Evolutionary conservation across 177 flowering plant species (phyloP).

Genomic region (Vitis hybrid): DNA sequence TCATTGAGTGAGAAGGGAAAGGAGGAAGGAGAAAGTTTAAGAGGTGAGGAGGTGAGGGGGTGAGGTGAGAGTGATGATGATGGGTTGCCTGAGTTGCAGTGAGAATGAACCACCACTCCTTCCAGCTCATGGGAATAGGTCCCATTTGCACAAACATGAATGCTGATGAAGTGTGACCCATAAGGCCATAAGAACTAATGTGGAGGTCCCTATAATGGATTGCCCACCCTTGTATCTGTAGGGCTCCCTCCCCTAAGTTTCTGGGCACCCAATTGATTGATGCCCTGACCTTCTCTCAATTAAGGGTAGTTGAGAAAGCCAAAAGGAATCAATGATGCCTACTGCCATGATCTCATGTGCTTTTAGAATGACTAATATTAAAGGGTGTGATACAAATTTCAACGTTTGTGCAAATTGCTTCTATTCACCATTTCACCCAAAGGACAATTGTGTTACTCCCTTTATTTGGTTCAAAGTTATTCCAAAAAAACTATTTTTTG

Average conservation of each 20-base stretch:
- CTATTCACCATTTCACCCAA: too few species aligned
- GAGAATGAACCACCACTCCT: not conserved
- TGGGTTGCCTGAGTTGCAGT: slow-evolving; percentile 4
- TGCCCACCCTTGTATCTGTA: slow-evolving; percentile 6
- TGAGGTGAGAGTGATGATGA: slow-evolving; percentile 3
- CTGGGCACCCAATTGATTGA: not conserved
- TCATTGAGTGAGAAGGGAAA: not conserved
- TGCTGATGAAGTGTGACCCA: slow-evolving; percentile 17
- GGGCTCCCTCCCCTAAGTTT: slow-evolving; percentile 4
- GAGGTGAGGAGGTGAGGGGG: too few species aligned
- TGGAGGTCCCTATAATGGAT: not conserved
- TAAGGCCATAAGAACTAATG: not conserved
- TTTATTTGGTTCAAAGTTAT: too few species aligned
- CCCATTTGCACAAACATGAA: slow-evolving; percentile 18
- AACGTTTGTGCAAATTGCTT: too few species aligned
- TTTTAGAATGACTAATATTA: not conserved
- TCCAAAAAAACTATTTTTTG: not conserved
- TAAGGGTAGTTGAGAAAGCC: slow-evolving; percentile 7
- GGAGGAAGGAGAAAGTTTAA: too few species aligned
- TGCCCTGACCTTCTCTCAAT: slow-evolving; percentile 1
- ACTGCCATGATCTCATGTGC: not conserved
- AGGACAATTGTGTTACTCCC: too few species aligned
- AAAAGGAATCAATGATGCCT: slow-evolving; percentile 6
- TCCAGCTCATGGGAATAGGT: slow-evolving; percentile 4
- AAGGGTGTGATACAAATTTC: not conserved